These are phyloP conservation scores for Aspergillus alliaceus DNA, from an alignment of 2,329 filamentous ascomycete species.

Conservation along the genomic window DNA sequence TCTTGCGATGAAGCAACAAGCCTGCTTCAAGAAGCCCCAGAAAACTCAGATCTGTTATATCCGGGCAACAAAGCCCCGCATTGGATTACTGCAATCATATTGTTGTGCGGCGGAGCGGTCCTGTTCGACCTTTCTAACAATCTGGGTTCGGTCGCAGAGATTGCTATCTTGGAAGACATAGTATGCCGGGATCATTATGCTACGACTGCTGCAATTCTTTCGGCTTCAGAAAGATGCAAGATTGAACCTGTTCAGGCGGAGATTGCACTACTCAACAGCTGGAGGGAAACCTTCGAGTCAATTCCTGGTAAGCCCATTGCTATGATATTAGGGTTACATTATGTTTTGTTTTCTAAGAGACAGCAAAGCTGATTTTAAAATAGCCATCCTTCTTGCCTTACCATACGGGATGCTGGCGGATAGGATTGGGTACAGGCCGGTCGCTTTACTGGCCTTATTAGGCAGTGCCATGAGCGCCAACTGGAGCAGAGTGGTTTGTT, in stretches of 20 bases:
- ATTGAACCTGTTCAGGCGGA: neutral
- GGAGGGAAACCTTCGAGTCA: neutral
- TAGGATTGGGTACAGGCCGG: neutral
- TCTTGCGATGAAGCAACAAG: too few relatives aligned
- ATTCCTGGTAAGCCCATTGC: neutral
- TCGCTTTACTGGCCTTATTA: neutral
- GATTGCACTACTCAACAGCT: neutral
- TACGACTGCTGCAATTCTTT: too few relatives aligned
- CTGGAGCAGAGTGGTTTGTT: neutral
- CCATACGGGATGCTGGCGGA: neutral
- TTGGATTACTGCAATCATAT: too few relatives aligned
- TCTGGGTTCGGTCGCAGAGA: too few relatives aligned
- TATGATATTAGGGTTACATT: too few relatives aligned
- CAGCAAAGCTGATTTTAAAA: too few relatives aligned
- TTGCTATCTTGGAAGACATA: neutral
- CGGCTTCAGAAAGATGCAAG: neutral
- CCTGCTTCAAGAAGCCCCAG: too few relatives aligned
- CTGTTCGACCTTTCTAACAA: too few relatives aligned
- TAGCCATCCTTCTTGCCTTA: neutral
- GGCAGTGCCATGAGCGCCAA: neutral
- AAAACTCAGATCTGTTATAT: too few relatives aligned
- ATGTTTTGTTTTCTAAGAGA: too few relatives aligned
- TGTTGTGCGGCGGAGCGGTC: too few relatives aligned
- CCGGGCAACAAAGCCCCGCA: too few relatives aligned
- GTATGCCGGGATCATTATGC: neutral